These are phyloP conservation scores for Clausena lansium DNA, from an alignment of 345 rosid species.

Conservation along the genomic window DNA sequence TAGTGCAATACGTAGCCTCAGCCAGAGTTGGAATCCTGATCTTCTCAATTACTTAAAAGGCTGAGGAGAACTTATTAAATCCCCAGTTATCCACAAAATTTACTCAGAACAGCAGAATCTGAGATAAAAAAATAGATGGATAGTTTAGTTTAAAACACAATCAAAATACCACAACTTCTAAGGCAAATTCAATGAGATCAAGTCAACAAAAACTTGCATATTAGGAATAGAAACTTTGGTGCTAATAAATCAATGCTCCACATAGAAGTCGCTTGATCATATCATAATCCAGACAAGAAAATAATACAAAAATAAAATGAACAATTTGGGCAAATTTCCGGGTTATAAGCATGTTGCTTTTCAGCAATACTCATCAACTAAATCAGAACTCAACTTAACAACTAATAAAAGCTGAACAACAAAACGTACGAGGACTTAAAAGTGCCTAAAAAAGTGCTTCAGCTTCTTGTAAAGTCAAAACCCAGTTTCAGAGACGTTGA, in stretches of 20 bases:
- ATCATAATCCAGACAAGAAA: background rate
- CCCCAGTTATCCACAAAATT: background rate
- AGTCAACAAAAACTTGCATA: background rate
- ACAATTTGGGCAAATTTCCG: background rate
- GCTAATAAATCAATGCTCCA: background rate
- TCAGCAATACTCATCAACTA: background rate
- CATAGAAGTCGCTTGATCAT: background rate
- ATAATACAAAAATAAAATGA: background rate
- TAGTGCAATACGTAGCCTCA: background rate
- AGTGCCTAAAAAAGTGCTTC: constrained; percentile 12
- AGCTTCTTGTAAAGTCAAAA: constrained; percentile 18
- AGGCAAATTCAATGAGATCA: background rate
- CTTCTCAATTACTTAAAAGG: constrained; percentile 5
- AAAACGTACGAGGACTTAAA: background rate
- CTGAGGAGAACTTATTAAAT: background rate
- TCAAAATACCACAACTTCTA: background rate
- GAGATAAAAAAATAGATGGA: background rate
- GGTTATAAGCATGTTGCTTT: background rate
- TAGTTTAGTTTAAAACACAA: background rate
- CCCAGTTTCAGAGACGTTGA: constrained; percentile 11
- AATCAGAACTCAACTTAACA: constrained; percentile 4
- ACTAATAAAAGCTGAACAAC: background rate
- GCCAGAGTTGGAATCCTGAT: background rate
- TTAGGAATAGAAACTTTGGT: background rate
- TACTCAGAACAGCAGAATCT: constrained; percentile 1